phyloP scores from a whole-genome alignment of 2,329 filamentous ascomycete species.

The Nigrospora oryzae region DNA sequence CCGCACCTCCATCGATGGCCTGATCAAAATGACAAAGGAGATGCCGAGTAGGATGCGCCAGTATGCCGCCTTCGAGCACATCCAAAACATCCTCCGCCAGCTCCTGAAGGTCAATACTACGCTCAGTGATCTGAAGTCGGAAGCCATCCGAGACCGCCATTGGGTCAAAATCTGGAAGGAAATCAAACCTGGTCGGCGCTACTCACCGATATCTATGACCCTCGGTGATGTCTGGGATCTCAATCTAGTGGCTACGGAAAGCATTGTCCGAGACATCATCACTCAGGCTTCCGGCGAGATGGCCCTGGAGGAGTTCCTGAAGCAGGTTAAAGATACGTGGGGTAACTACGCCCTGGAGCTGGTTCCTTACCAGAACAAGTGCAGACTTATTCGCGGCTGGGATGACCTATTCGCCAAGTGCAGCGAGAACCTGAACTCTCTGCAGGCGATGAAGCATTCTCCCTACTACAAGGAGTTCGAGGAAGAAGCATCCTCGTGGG shows the following conservation, averaged over 20 bases:
- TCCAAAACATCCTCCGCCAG: conserved; percentile 82
- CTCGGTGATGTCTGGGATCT: conserved; percentile 99
- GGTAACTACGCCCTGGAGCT: conserved; percentile 90
- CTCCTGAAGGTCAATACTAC: conserved; percentile 86
- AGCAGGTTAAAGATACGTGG: conserved; percentile 94
- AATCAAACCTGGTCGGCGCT: conserved; percentile 84
- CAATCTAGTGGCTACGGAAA: conserved; percentile 79
- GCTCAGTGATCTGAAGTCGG: conserved; percentile 85
- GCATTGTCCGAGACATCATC: conserved; percentile 86
- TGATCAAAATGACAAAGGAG: conserved; percentile 97
- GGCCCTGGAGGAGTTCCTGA: conserved; percentile 95
- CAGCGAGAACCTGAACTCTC: conserved; percentile 92
- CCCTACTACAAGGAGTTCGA: conserved; percentile 99
- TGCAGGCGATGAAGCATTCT: conserved; percentile 98
- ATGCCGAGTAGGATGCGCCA: conserved; percentile 99
- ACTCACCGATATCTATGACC: conserved; percentile 89
- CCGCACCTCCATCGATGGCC: conserved; percentile 75
- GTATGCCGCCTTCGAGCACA: conserved; percentile 98
- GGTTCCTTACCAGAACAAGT: conserved; percentile 97
- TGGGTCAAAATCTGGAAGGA: conserved; percentile 98
- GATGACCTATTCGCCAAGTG: conserved; percentile 98
- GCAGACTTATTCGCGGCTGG: conserved; percentile 92
- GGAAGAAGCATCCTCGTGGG: conserved; percentile 92
- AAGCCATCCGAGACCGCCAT: conserved; percentile 91
- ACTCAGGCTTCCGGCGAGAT: conserved; percentile 95